Conservation (phyloP, 345 rosid genomes). For the Limnanthes douglasii region DNA sequence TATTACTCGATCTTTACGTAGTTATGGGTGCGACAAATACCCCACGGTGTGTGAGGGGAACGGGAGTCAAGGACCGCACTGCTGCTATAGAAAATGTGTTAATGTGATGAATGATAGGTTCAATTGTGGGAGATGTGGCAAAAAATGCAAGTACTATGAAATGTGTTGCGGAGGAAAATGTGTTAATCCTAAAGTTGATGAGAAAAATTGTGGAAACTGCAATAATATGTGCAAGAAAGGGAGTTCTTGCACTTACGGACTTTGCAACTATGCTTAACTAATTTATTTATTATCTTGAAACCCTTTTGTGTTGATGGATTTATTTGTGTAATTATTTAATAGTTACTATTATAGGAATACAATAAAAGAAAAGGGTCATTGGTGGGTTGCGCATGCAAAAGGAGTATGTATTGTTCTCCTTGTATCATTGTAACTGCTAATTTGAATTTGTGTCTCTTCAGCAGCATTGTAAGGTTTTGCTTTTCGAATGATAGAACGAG, state of each 20-base stretch:
- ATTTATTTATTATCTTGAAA: too few species aligned
- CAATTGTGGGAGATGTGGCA: constrained; percentile 20
- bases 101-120: constrained; percentile 9
- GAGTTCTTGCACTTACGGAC: constrained; percentile 11
- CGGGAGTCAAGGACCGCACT: constrained; percentile 17
- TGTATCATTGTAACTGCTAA: too few species aligned
- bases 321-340: too few species aligned
- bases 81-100: constrained; percentile 23
- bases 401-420: too few species aligned
- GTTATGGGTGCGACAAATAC: constrained; percentile 14
- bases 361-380: too few species aligned
- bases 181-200: constrained; percentile 13
- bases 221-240: constrained; percentile 19
- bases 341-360: too few species aligned
- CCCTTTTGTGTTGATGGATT: too few species aligned
- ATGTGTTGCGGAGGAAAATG: constrained; percentile 20
- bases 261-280: constrained; percentile 24
- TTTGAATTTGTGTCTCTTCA: too few species aligned
- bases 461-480: too few species aligned
- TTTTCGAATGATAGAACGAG: too few species aligned
- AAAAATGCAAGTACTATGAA: constrained; percentile 14
- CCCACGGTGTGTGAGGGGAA: constrained; percentile 13
- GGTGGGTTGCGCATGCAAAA: too few species aligned
- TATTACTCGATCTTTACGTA: too few species aligned
- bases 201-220: constrained; percentile 19